phyloP scores from a whole-genome alignment of 2,329 filamentous ascomycete genomes.

The Sodiomyces alkalinus region DNA sequence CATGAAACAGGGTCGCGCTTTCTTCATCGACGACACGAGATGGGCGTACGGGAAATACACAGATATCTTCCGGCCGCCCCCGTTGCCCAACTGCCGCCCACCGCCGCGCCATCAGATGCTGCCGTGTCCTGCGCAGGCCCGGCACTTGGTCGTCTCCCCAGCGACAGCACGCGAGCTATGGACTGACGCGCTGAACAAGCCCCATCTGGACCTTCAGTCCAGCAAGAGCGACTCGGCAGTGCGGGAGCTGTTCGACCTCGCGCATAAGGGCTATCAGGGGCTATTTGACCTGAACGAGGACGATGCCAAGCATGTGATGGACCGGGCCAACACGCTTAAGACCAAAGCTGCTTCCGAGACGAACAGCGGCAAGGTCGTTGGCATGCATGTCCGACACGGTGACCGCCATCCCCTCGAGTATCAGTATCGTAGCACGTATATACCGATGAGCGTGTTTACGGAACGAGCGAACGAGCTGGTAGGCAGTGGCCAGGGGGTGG shows the following conservation, averaged over 20 bases:
- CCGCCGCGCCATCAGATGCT: constrained; percentile 63
- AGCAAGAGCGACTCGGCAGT: constrained; percentile 20
- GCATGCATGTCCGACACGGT: constrained; percentile 66
- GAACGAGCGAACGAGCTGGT: constrained; percentile 42
- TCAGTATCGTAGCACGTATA: constrained; percentile 63
- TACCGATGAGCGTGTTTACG: constrained; percentile 56
- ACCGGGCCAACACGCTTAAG: constrained; percentile 41
- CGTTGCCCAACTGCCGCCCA: constrained; percentile 48
- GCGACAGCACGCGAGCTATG: constrained; percentile 52
- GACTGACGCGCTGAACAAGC: constrained; percentile 32
- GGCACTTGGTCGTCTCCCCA: constrained; percentile 58
- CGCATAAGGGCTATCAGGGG: constrained; percentile 54
- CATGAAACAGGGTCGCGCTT: constrained; percentile 54
- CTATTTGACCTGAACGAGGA: constrained; percentile 55
- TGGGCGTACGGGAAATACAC: constrained; percentile 71
- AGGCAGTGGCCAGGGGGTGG: constrained; percentile 17
- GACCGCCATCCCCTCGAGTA: constrained; percentile 64
- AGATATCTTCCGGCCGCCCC: constrained; percentile 55
- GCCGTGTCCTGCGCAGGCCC: constrained; percentile 63
- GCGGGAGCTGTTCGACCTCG: constrained; percentile 50
- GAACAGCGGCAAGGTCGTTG: constrained; percentile 42
- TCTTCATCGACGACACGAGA: constrained; percentile 73
- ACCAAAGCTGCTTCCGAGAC: constrained; percentile 26
- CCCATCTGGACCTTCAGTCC: constrained; percentile 42
- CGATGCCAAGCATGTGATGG: constrained; percentile 49